Evolutionary conservation across 192 early-diverging fungal genomes (phyloP).

Genomic region (Cetraspora pellucida): DNA sequence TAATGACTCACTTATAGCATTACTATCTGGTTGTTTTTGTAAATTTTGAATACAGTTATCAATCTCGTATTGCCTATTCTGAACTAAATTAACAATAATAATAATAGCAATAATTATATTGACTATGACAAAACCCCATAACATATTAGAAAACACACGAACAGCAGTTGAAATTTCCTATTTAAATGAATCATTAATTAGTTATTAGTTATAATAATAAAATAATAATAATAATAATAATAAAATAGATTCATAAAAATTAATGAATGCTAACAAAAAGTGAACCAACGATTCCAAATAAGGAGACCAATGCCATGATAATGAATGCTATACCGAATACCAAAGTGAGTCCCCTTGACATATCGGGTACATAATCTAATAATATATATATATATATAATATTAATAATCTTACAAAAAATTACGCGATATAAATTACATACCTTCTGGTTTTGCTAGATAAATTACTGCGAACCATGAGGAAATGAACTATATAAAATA

Average conservation of each 20-base stretch:
- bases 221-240: too few species aligned
- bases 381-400: background rate
- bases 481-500: background rate
- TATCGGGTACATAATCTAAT: background rate
- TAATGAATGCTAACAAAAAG: background rate
- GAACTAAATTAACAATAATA: background rate
- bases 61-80: background rate
- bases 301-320: background rate
- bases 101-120: background rate
- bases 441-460: constrained; percentile 3
- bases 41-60: background rate
- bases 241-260: background rate
- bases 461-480: background rate
- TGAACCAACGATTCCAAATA: constrained; percentile 17
- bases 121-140: background rate
- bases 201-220: too few species aligned
- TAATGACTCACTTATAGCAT: too few species aligned
- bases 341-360: background rate
- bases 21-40: too few species aligned
- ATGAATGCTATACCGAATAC: background rate
- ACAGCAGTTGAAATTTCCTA: background rate
- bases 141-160: background rate
- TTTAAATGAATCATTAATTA: background rate
- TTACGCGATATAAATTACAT: background rate
- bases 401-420: background rate